Base-by-base conservation (phyloP, 1,284 basidiomycete species). In the Rhodotorula glutinis region DNA sequence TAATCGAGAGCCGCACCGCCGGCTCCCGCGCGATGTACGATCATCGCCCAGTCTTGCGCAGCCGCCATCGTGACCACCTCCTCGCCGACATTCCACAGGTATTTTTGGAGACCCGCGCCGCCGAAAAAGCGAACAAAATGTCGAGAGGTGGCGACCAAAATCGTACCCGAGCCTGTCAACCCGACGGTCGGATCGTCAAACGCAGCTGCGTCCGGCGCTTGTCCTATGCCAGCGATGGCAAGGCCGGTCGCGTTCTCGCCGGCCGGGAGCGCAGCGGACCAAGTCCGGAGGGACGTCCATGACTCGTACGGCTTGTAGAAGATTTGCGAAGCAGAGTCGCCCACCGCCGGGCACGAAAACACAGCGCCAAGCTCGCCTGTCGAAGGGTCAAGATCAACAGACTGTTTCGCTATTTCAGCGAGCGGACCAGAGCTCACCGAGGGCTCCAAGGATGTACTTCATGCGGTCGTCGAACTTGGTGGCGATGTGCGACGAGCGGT, bases 21-120 rank as follows among this genome's bases (percentile, higher is more conserved):
- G 1, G 43, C 62, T 19, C 73, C 73, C 13, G 71, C 63, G 43
- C 94, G 83, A 76, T 92, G 87, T 13, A 98, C 87, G 44, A 98
- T 84, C 70, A 96, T 85, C 11, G 90, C 86, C 83, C 88, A 91
- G 73, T 96, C 91, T 46, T 85, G 81, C 21, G 89, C 87, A 0
- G 92, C 93, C 13, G 89, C 87, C 87, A 98, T 91, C 1, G 87
- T 84, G 10, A 99, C 88, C 66, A 95, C 88, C 69, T 96, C 91
- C 19, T 90, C 92, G 30, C 91, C 92, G 46, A 97, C 79, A 49
- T 89, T 89, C 82, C 85, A 85, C 7, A 98, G 77, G 65, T 95
- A 89, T 49, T 88, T 83, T 80, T 98, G 95, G 63, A 95, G 84
- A 1, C 96, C 96, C 41, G 90, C 90, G 0, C 91, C 91, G 47